A percentile compares a stretch with the other conserved stretches of the same genome.
phyloP scores from a whole-genome alignment of 1,284 basidiomycete genomes.

The Cystobasidium sp. region DNA sequence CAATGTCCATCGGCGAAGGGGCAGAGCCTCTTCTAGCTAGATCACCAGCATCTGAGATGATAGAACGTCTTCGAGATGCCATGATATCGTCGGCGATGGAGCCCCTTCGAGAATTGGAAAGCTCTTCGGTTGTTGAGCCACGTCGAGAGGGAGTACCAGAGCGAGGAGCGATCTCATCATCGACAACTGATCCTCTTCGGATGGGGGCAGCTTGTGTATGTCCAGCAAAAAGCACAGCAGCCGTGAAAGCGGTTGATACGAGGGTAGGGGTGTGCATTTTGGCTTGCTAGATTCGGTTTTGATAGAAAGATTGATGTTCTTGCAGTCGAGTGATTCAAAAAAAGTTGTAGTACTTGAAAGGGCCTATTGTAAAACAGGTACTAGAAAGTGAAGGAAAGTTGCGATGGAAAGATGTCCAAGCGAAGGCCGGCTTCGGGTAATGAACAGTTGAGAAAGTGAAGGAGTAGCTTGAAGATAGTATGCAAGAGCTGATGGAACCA shows the following conservation, averaged over 20 bases:
- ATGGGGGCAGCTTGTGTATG: slow-evolving; percentile 28
- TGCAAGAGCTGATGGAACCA: not conserved
- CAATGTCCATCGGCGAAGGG: slow-evolving; percentile 24
- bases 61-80: slow-evolving; percentile 33
- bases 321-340: no score
- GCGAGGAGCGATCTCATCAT: slow-evolving; percentile 27
- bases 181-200: slow-evolving; percentile 34
- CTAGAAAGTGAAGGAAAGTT: not conserved
- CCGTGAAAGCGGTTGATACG: slow-evolving; percentile 38
- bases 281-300: not conserved
- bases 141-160: slow-evolving; percentile 37
- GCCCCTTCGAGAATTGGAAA: slow-evolving; percentile 26
- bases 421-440: slow-evolving; percentile 2
- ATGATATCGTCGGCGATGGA: slow-evolving; percentile 37
- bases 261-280: slow-evolving; percentile 43
- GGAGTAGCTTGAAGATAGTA: not conserved
- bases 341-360: not conserved
- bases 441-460: not conserved
- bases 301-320: not conserved
- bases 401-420: not conserved
- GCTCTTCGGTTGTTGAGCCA: slow-evolving; percentile 34
- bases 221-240: slow-evolving; percentile 36
- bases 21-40: slow-evolving; percentile 16
- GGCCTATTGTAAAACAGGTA: not conserved
- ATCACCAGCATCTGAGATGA: slow-evolving; percentile 20